A percentile compares a stretch with the other conserved stretches of the same genome.
These are phyloP conservation scores for Coniochaeta sp. DNA, from an alignment of 2,329 filamentous ascomycete genomes.

Conservation along the genomic window DNA sequence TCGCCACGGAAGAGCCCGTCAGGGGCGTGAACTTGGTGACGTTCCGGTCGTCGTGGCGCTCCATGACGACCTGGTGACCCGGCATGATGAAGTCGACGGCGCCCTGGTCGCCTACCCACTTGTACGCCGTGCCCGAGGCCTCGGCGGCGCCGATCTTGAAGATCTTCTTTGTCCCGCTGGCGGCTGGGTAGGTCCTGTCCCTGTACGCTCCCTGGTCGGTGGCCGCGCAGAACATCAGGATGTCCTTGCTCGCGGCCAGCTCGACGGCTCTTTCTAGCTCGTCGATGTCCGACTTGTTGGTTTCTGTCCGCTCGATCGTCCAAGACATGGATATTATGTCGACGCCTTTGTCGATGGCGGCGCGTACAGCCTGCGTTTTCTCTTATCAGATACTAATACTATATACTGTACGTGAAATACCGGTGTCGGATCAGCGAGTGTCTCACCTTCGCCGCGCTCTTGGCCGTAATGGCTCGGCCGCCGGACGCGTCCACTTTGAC, in stretches of 20 bases:
- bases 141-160: conserved; percentile 21
- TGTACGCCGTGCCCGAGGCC: conserved; percentile 11
- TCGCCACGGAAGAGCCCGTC: conserved; percentile 19
- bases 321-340: conserved; percentile 30
- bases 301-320: conserved; percentile 19
- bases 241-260: conserved; percentile 15
- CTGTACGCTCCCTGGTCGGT: conserved; percentile 17
- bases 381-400: not conserved
- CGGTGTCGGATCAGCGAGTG: not conserved
- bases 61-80: conserved; percentile 17
- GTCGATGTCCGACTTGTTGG: conserved; percentile 9
- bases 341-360: conserved; percentile 19
- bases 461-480: conserved; percentile 11
- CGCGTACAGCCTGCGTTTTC: conserved; percentile 19
- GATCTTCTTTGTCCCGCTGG: conserved; percentile 5
- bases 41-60: not conserved
- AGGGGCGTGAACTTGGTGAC: not conserved
- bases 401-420: too few relatives aligned
- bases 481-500: conserved; percentile 4
- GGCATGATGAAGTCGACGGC: conserved; percentile 23
- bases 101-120: conserved; percentile 11
- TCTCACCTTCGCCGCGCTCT: conserved; percentile 19
- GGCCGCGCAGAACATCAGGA: conserved; percentile 30
- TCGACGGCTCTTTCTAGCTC: conserved; percentile 19
- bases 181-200: conserved; percentile 8